Base-by-base conservation (phyloP, 768 basidiomycete genomes). In the Boletellus emodensis region DNA sequence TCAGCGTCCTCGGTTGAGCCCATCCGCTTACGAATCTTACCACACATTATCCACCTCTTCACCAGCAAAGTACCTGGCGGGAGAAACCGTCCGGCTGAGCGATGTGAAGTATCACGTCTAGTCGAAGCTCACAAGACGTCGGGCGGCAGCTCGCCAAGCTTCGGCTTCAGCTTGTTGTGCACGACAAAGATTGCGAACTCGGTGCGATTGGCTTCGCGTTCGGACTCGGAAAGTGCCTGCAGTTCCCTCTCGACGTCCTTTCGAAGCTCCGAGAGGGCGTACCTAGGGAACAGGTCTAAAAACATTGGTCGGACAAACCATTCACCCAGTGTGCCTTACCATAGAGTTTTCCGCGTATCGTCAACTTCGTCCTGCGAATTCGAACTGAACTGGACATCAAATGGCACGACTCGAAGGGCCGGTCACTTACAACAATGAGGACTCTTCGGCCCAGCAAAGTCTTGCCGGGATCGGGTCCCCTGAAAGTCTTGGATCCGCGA, bases 181-280 rank as follows among this genome's bases (percentile, higher is more conserved):
- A 94, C 90, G 41, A 98, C 95, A 62, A 98, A 99, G 56, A 97
- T 75, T 1, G 82, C 94, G 53, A 99, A 92, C 65, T 87, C 75
- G 24, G 95, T 94, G 52, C 80, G 78, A 17, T 84, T 71, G 1
- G 78, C 79, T n/a, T 85, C 81, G 44, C 86, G 84, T 57, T 94
- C 84, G 15, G 78, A 68, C 66, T 90, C 87, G 4, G 88, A 84
- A 49, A 83, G 77, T 11, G 67, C 65, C 26, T 80, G 69, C 13
- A 90, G 70, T 57, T 87, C 88, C 40, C 67, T 66, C 59, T 90
- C 88, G 44, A 96, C 87, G 63, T 99, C 96, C 67, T 86, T 88
- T 64, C 85, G 77, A 26, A 99, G 82, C 68, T 99, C 96, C 8
- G 80, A 76, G 40, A 97, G 73, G 4, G 94, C 94, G 62, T 98